These are phyloP conservation scores for Dioscorea cayenensis DNA, from an alignment of 116 monocot genomes.

Conservation along the genomic window DNA sequence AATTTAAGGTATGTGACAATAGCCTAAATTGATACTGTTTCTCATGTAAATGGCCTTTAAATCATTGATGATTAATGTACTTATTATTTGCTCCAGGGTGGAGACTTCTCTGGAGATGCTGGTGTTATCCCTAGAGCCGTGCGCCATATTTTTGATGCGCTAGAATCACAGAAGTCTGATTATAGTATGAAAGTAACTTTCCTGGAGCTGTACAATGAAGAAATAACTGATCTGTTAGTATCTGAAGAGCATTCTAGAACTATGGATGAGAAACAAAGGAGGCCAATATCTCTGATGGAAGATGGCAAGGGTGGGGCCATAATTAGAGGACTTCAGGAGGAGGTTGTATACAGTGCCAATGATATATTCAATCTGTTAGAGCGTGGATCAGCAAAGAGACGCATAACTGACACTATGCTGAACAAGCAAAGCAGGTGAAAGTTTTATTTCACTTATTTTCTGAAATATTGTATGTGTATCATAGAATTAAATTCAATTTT, in stretches of 20 bases:
- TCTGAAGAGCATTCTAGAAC: slow-evolving; percentile 39
- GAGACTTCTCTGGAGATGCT: slow-evolving; percentile 49
- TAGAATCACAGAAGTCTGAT: slow-evolving; percentile 63
- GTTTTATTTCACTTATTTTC: background rate
- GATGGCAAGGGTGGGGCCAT: slow-evolving; percentile 87
- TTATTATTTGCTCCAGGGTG: slow-evolving; percentile 17
- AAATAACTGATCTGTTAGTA: slow-evolving; percentile 77
- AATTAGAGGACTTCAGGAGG: slow-evolving; percentile 79
- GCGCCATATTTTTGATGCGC: slow-evolving; percentile 62
- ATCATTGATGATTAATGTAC: background rate
- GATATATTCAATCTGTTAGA: slow-evolving; percentile 71
- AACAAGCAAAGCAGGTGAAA: slow-evolving; percentile 82
- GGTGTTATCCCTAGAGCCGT: slow-evolving; percentile 86
- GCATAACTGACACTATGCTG: slow-evolving; percentile 51
- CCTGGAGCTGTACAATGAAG: slow-evolving; percentile 89
- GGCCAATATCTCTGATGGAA: slow-evolving; percentile 73
- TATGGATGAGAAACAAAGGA: slow-evolving; percentile 53
- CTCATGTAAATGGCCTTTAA: background rate
- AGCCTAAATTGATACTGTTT: background rate
- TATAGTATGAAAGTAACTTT: slow-evolving; percentile 79
- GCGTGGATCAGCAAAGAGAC: slow-evolving; percentile 47
- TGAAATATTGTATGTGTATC: background rate
- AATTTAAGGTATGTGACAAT: slow-evolving; percentile 38
- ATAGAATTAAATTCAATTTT: background rate
- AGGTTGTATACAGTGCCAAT: slow-evolving; percentile 57